phyloP scores from a whole-genome alignment of 2,329 filamentous ascomycete species.

The Penicillium palitans region DNA sequence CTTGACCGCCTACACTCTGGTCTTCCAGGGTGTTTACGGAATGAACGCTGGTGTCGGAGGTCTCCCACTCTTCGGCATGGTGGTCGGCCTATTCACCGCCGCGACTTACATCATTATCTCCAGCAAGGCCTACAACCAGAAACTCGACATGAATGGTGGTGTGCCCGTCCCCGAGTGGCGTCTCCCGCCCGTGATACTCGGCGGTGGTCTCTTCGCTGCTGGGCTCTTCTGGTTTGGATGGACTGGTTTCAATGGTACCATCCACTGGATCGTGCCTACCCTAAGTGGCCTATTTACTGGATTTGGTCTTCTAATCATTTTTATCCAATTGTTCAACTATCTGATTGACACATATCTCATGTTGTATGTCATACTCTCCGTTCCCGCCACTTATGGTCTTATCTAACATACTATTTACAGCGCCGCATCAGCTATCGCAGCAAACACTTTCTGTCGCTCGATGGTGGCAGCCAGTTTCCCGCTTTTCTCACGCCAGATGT shows the following conservation, averaged over 20 bases:
- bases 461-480: slow-evolving; percentile 55
- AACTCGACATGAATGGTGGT: slow-evolving; percentile 58
- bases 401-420: slow-evolving; percentile 19
- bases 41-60: slow-evolving; percentile 70
- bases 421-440: slow-evolving; percentile 56
- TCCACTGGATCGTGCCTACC: slow-evolving; percentile 45
- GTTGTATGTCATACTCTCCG: slow-evolving; percentile 40
- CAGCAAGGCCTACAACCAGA: slow-evolving; percentile 49
- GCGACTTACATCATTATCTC: slow-evolving; percentile 56
- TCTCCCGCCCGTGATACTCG: slow-evolving; percentile 55
- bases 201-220: slow-evolving; percentile 54
- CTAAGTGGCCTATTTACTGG: slow-evolving; percentile 55
- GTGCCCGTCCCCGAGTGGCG: slow-evolving; percentile 60
- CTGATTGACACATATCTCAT: slow-evolving; percentile 61
- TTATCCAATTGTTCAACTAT: slow-evolving; percentile 60
- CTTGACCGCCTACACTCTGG: slow-evolving; percentile 39
- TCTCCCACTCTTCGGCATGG: slow-evolving; percentile 82
- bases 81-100: slow-evolving; percentile 69
- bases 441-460: slow-evolving; percentile 56
- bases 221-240: slow-evolving; percentile 79
- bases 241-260: slow-evolving; percentile 56
- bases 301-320: slow-evolving; percentile 59
- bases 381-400: too few relatives aligned
- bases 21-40: slow-evolving; percentile 58
- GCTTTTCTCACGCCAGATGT: slow-evolving; percentile 58